These are phyloP conservation scores for Microbotryomycetes sp. DNA, from an alignment of 1,284 basidiomycete species.

Conservation along the genomic window DNA sequence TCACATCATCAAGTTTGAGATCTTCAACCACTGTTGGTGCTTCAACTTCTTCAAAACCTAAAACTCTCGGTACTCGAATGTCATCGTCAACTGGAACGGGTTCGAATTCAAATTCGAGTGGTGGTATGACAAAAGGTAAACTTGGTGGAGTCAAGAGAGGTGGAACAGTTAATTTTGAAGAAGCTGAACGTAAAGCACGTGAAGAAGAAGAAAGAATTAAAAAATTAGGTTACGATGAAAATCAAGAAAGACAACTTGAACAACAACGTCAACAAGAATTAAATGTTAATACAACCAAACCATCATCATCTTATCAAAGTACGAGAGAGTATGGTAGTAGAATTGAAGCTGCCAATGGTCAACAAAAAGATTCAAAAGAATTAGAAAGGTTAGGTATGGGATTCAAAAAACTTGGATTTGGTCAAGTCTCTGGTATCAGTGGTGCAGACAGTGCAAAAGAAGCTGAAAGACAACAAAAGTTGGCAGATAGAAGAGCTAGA, in stretches of 20 bases:
- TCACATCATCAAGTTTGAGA: conserved; percentile 47
- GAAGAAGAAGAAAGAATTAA: conserved; percentile 86
- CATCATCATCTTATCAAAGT: conserved; percentile 38
- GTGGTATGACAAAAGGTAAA: conserved; percentile 51
- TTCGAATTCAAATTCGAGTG: not conserved
- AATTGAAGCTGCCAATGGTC: not conserved
- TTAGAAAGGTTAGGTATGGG: conserved; percentile 66
- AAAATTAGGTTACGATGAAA: conserved; percentile 79
- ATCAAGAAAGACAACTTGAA: conserved; percentile 61
- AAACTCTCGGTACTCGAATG: conserved; percentile 41
- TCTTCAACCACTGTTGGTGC: conserved; percentile 49
- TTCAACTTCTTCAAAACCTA: conserved; percentile 38
- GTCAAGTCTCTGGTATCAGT: conserved; percentile 50
- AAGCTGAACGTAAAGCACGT: conserved; percentile 75
- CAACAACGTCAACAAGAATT: conserved; percentile 48
- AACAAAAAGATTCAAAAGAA: conserved; percentile 33
- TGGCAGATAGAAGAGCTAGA: conserved; percentile 27
- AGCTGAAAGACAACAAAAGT: conserved; percentile 32
- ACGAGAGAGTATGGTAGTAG: conserved; percentile 12
- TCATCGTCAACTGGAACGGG: conserved; percentile 33
- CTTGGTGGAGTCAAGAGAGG: conserved; percentile 75
- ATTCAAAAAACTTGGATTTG: conserved; percentile 80
- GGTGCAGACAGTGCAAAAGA: conserved; percentile 36
- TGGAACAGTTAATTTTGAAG: conserved; percentile 78
- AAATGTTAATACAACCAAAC: conserved; percentile 39